These are phyloP conservation scores for Cytospora schulzeri DNA, from an alignment of 2,329 filamentous ascomycete species.

Conservation along the genomic window DNA sequence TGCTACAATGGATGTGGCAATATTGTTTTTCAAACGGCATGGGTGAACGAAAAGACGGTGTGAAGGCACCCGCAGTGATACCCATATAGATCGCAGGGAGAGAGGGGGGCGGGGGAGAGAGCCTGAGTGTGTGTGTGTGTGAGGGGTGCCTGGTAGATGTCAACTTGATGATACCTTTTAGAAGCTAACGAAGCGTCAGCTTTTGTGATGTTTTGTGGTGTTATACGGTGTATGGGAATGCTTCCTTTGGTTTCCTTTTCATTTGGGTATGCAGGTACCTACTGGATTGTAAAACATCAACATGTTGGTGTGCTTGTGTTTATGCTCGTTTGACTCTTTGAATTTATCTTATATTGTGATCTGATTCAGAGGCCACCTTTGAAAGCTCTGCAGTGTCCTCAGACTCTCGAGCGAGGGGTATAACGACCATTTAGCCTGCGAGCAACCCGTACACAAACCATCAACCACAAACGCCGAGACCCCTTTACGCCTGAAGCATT, in stretches of 20 bases:
- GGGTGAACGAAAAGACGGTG: not conserved
- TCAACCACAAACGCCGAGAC: not conserved
- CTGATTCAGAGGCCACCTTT: not conserved
- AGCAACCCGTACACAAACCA: not conserved
- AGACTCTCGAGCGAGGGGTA: not conserved
- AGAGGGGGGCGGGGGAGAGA: too few species aligned
- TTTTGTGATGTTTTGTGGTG: not conserved
- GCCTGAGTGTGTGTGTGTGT: too few species aligned
- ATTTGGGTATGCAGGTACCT: not conserved
- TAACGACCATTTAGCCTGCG: not conserved
- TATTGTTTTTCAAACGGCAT: not conserved
- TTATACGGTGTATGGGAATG: too few species aligned
- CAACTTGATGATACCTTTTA: not conserved
- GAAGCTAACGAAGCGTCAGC: not conserved
- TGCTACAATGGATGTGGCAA: not conserved
- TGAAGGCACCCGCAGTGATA: conserved; percentile 14
- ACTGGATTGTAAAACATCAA: not conserved
- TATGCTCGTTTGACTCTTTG: not conserved
- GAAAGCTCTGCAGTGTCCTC: not conserved
- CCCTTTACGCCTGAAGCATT: not conserved
- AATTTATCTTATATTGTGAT: not conserved
- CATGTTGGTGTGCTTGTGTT: not conserved
- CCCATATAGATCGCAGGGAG: not conserved
- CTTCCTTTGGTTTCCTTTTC: not conserved
- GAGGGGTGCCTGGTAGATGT: too few species aligned